phyloP scores from a whole-genome alignment of 2,329 filamentous ascomycete species.

The Stachybotrys elegans region DNA sequence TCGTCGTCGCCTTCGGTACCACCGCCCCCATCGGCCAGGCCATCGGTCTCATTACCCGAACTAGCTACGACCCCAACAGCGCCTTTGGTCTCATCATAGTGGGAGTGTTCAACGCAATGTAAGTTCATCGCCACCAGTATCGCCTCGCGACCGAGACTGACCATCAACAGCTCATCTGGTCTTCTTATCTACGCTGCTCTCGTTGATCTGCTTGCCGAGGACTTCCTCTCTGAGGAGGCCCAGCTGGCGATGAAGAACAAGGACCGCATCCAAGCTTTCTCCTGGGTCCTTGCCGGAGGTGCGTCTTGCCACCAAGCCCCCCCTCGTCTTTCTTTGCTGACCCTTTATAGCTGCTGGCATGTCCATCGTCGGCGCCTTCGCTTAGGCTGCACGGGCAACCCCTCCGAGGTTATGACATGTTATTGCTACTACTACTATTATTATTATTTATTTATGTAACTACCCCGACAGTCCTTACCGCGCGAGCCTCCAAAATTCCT shows the following conservation, averaged over 20 bases:
- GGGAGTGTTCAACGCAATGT: constrained; percentile 62
- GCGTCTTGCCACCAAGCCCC: constrained; percentile 11
- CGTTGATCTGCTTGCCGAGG: constrained; percentile 59
- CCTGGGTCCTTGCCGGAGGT: constrained; percentile 47
- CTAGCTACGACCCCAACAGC: constrained; percentile 57
- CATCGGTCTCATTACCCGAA: constrained; percentile 52
- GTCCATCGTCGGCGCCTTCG: constrained; percentile 29
- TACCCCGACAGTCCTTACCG: too few species aligned
- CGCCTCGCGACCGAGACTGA: background rate
- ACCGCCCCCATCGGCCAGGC: constrained; percentile 62
- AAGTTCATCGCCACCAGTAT: constrained; percentile 17
- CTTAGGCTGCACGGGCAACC: too few species aligned
- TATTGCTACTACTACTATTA: too few species aligned
- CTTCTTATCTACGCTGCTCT: constrained; percentile 57
- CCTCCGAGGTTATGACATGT: too few species aligned
- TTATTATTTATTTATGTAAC: too few species aligned
- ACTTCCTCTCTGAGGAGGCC: constrained; percentile 58
- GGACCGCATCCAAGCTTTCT: constrained; percentile 49
- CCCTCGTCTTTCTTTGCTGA: background rate
- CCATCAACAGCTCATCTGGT: constrained; percentile 45
- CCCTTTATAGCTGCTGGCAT: constrained; percentile 20
- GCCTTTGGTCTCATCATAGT: constrained; percentile 61
- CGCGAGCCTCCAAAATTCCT: too few species aligned
- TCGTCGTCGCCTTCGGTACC: constrained; percentile 58
- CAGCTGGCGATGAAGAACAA: constrained; percentile 43